These are phyloP conservation scores for Stropharia rugosoannulata DNA, from an alignment of 768 basidiomycete species.

Conservation along the genomic window DNA sequence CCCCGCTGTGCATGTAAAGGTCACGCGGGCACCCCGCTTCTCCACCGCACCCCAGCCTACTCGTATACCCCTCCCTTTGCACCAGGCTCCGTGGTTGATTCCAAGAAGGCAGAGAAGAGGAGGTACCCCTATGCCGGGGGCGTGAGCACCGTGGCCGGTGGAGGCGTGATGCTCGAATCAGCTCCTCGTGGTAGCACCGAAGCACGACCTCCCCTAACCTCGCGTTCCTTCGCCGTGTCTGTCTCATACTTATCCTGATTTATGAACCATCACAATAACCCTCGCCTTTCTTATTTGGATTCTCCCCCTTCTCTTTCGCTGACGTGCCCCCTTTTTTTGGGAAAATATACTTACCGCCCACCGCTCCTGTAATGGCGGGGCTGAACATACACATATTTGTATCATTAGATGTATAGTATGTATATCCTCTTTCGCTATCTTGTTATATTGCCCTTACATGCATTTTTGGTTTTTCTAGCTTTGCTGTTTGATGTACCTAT, in stretches of 20 bases:
- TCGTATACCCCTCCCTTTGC: background rate
- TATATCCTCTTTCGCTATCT: too few species aligned
- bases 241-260: too few species aligned
- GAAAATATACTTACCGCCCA: background rate
- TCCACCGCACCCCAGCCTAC: background rate
- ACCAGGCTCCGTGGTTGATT: slow-evolving; percentile 19
- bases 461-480: too few species aligned
- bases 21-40: slow-evolving; percentile 14
- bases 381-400: background rate
- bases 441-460: too few species aligned
- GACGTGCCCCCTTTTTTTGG: background rate
- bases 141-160: slow-evolving; percentile 40
- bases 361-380: background rate
- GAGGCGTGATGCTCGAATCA: slow-evolving; percentile 42
- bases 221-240: background rate
- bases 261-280: too few species aligned
- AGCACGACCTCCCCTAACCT: background rate
- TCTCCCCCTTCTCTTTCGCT: too few species aligned
- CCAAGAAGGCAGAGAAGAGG: slow-evolving; percentile 26
- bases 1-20: too few species aligned
- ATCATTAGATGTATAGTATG: too few species aligned
- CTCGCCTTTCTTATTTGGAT: too few species aligned
- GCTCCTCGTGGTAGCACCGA: slow-evolving; percentile 3
- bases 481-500: too few species aligned
- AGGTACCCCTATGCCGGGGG: slow-evolving; percentile 43